These are phyloP conservation scores for Tuber melanosporum DNA, from an alignment of 495 filamentous ascomycete genomes.

Conservation along the genomic window DNA sequence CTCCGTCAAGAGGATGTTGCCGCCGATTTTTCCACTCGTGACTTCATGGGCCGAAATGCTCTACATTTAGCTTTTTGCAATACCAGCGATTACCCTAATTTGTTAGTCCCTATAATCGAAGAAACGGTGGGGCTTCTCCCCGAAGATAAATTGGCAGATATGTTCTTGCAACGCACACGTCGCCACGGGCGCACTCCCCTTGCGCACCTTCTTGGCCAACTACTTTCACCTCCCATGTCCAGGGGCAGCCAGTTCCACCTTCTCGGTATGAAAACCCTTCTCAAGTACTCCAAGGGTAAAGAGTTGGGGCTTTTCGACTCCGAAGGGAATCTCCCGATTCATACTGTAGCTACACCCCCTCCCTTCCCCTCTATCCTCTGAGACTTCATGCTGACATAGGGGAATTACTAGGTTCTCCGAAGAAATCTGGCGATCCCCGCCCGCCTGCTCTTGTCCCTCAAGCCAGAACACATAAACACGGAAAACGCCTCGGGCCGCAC, in stretches of 20 bases:
- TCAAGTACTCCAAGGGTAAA: slow-evolving; percentile 22
- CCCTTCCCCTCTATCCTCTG: neutral
- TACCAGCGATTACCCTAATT: neutral
- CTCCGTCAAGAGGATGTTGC: slow-evolving; percentile 22
- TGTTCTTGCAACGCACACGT: slow-evolving; percentile 20
- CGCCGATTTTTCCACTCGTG: slow-evolving; percentile 30
- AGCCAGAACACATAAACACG: slow-evolving; percentile 25
- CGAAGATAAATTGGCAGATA: neutral
- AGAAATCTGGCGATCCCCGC: neutral
- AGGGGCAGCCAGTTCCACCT: neutral
- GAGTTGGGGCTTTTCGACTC: slow-evolving; percentile 30
- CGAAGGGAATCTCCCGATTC: slow-evolving; percentile 37
- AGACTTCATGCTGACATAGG: slow-evolving; percentile 17
- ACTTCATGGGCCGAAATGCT: slow-evolving; percentile 25
- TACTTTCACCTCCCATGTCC: neutral
- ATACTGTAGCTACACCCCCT: slow-evolving; percentile 18
- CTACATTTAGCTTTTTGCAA: slow-evolving; percentile 14
- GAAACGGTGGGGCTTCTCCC: slow-evolving; percentile 16
- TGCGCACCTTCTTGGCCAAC: slow-evolving; percentile 18
- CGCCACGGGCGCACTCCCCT: slow-evolving; percentile 25
- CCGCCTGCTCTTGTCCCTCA: slow-evolving; percentile 13
- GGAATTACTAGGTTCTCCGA: slow-evolving; percentile 20
- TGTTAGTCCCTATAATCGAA: neutral
- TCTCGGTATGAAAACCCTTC: slow-evolving; percentile 9
- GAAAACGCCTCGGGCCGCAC: slow-evolving; percentile 38